Conservation (phyloP, 441 rosid species). For the Pelargonium australe region DNA sequence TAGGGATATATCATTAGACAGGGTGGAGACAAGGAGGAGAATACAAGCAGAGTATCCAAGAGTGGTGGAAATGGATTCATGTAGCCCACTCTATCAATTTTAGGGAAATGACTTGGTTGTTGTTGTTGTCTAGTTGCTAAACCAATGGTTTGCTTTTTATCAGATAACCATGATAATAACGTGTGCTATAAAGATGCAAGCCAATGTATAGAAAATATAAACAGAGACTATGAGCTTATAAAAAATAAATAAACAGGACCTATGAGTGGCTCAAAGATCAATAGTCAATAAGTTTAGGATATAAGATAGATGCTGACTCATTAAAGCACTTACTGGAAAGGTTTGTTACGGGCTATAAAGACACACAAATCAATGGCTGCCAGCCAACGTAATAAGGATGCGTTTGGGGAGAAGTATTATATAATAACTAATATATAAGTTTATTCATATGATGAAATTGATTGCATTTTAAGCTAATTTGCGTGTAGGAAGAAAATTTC, state of each 20-base stretch:
- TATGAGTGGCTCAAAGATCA: too few species aligned
- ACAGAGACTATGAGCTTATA: too few species aligned
- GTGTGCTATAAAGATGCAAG: background rate
- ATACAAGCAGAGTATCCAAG: too few species aligned
- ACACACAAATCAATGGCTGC: background rate
- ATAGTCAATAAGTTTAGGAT: too few species aligned
- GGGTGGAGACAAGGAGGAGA: too few species aligned
- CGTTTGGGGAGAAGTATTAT: background rate
- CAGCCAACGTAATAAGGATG: background rate
- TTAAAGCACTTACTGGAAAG: background rate
- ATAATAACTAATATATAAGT: background rate
- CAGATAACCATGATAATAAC: background rate
- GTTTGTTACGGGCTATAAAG: background rate
- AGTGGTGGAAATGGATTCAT: too few species aligned
- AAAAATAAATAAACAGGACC: too few species aligned
- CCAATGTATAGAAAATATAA: background rate
- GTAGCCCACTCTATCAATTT: too few species aligned
- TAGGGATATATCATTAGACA: too few species aligned
- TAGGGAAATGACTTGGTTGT: too few species aligned
- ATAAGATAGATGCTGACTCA: too few species aligned
- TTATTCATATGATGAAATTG: conserved; percentile 8
- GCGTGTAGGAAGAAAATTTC: conserved; percentile 56
- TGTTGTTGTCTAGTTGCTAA: too few species aligned
- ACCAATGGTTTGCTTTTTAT: background rate
- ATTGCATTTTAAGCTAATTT: conserved; percentile 9